These are phyloP conservation scores for Phytophthora nicotianae DNA, from an alignment of 352 stramenopile species.

Conservation along the genomic window DNA sequence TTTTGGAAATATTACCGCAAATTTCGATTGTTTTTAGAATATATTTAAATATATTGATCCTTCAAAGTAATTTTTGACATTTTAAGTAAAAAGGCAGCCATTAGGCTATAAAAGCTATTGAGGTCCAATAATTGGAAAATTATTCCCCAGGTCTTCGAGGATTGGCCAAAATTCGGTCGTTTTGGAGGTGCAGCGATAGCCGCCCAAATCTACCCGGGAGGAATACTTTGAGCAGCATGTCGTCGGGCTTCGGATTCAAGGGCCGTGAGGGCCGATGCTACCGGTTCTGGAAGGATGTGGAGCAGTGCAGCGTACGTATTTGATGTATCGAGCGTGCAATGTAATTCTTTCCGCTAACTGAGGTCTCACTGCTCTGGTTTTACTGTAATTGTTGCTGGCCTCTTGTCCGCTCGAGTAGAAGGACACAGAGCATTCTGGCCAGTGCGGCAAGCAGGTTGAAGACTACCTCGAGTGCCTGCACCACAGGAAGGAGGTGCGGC, in stretches of 20 bases:
- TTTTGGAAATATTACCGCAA: too few species aligned
- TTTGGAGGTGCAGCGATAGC: constrained; percentile 12
- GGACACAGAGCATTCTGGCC: constrained; percentile 78
- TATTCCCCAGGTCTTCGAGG: too few species aligned
- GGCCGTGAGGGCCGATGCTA: constrained; percentile 93
- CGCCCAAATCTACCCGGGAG: constrained; percentile 26
- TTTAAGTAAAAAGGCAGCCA: too few species aligned
- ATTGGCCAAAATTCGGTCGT: not conserved
- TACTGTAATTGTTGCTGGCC: constrained; percentile 24
- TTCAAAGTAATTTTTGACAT: too few species aligned
- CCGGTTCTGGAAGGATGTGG: constrained; percentile 93
- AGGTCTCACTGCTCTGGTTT: constrained; percentile 2
- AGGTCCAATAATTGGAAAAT: too few species aligned
- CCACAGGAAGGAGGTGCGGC: constrained; percentile 92
- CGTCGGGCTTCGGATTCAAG: constrained; percentile 94
- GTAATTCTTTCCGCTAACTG: not conserved
- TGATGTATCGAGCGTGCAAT: constrained; percentile 35
- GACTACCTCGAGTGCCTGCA: constrained; percentile 97
- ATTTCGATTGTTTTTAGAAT: too few species aligned
- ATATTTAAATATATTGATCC: too few species aligned
- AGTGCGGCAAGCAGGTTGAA: constrained; percentile 88
- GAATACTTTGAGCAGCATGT: constrained; percentile 66
- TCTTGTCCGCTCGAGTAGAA: constrained; percentile 49
- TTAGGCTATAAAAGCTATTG: too few species aligned
- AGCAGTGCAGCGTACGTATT: constrained; percentile 93